These are phyloP conservation scores for Lentinus polychrous DNA, from an alignment of 1,284 basidiomycete genomes.

Conservation along the genomic window DNA sequence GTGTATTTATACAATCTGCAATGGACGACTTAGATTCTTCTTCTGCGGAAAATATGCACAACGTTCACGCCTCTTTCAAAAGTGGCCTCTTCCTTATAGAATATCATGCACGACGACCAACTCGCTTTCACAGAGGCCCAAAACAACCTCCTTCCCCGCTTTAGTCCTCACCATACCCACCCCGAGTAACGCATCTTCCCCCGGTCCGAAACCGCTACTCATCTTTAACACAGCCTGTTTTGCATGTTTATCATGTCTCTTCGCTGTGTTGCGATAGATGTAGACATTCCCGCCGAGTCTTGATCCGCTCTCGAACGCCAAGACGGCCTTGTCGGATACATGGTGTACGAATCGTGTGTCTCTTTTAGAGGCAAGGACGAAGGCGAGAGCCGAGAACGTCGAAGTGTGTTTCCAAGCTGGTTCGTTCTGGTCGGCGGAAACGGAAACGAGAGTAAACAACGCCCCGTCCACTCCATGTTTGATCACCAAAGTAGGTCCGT, in stretches of 20 bases:
- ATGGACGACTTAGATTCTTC: no score
- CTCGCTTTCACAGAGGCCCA: constrained; percentile 76
- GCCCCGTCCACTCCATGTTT: constrained; percentile 84
- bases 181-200: constrained; percentile 62
- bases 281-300: constrained; percentile 74
- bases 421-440: constrained; percentile 17
- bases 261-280: constrained; percentile 58
- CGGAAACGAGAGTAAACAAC: constrained; percentile 46
- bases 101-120: constrained; percentile 57
- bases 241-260: constrained; percentile 46
- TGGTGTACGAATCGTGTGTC: constrained; percentile 84
- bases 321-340: constrained; percentile 42
- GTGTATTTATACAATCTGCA: background rate
- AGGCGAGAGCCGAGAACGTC: constrained; percentile 86
- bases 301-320: constrained; percentile 78
- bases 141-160: constrained; percentile 34
- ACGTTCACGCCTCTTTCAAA: no score
- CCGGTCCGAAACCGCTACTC: constrained; percentile 56
- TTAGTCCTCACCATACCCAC: constrained; percentile 45
- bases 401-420: constrained; percentile 66
- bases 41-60: no score
- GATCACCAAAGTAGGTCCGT: constrained; percentile 47
- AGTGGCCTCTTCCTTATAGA: constrained; percentile 19
- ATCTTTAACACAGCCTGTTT: constrained; percentile 77
- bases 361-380: constrained; percentile 91